Conservation (phyloP, 331 rosid genomes). For the Malus hybrid region DNA sequence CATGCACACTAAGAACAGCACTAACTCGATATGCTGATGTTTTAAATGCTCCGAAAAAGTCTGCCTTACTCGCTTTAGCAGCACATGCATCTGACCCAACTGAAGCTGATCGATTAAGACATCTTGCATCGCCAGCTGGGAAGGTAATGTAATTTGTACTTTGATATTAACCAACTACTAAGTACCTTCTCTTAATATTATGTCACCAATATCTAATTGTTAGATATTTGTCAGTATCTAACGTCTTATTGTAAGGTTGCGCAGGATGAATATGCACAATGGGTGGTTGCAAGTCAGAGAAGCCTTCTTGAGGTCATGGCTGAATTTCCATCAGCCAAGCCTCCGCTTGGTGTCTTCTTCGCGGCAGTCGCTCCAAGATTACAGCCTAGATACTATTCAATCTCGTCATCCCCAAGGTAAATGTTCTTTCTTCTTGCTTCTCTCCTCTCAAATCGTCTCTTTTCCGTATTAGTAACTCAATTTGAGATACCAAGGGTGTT, state of each 20-base stretch:
- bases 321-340: constrained; percentile 86
- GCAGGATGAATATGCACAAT: constrained; percentile 94
- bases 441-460: not conserved
- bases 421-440: not conserved
- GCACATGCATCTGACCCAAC: constrained; percentile 87
- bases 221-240: not conserved
- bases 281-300: constrained; percentile 79
- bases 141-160: constrained; percentile 46
- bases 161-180: not conserved
- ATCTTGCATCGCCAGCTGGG: constrained; percentile 96
- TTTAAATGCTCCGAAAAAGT: constrained; percentile 89
- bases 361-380: constrained; percentile 92
- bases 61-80: constrained; percentile 75
- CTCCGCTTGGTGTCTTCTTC: constrained; percentile 91
- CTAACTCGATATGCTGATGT: constrained; percentile 74
- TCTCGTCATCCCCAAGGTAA: constrained; percentile 94
- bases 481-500: not conserved
- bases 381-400: constrained; percentile 94
- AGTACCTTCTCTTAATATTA: not conserved
- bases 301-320: constrained; percentile 95
- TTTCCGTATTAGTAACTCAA: not conserved
- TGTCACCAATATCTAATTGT: not conserved
- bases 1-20: constrained; percentile 77
- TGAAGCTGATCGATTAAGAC: constrained; percentile 82
- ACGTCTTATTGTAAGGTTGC: constrained; percentile 15